These are phyloP conservation scores for Tolypocladium capitatum DNA, from an alignment of 2,329 filamentous ascomycete species.

Conservation along the genomic window DNA sequence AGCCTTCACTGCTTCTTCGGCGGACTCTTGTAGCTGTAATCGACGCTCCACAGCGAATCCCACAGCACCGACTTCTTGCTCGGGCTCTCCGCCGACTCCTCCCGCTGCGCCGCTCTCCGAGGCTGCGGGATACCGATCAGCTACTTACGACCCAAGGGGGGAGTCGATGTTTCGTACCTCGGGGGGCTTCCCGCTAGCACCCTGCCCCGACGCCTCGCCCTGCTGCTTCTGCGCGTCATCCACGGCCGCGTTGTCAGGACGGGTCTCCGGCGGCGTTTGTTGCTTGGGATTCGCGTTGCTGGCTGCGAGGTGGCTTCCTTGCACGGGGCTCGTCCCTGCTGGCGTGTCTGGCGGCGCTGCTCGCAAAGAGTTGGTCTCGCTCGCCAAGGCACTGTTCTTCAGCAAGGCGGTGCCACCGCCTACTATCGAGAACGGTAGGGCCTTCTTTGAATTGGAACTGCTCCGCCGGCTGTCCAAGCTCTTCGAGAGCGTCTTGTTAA, in stretches of 20 bases:
- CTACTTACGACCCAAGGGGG: conserved; percentile 32
- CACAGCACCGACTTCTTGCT: conserved; percentile 44
- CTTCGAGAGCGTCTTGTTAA: conserved; percentile 68
- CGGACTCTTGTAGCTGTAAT: conserved; percentile 39
- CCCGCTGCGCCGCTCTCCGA: conserved; percentile 19
- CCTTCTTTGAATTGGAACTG: conserved; percentile 74
- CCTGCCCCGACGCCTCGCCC: conserved; percentile 13
- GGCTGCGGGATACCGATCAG: conserved; percentile 16
- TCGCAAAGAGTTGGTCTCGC: conserved; percentile 46
- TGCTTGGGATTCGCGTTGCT: conserved; percentile 9
- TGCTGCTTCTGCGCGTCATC: conserved; percentile 8
- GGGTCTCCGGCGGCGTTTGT: conserved; percentile 4
- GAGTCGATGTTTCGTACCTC: conserved; percentile 44
- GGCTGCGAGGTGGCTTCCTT: conserved; percentile 14
- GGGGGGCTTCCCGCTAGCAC: conserved; percentile 13
- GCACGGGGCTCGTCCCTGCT: conserved; percentile 26
- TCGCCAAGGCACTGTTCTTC: conserved; percentile 39
- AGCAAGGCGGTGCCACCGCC: conserved; percentile 23
- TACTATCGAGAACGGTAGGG: conserved; percentile 39
- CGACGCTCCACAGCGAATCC: conserved; percentile 49
- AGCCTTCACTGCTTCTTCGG: conserved; percentile 11
- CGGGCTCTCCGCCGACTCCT: conserved; percentile 25
- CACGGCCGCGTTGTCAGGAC: conserved; percentile 1
- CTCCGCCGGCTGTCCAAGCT: conserved; percentile 85
- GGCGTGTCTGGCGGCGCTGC: conserved; percentile 31